phyloP scores from a whole-genome alignment of 306 rosid species.

The Sophora flavescens region DNA sequence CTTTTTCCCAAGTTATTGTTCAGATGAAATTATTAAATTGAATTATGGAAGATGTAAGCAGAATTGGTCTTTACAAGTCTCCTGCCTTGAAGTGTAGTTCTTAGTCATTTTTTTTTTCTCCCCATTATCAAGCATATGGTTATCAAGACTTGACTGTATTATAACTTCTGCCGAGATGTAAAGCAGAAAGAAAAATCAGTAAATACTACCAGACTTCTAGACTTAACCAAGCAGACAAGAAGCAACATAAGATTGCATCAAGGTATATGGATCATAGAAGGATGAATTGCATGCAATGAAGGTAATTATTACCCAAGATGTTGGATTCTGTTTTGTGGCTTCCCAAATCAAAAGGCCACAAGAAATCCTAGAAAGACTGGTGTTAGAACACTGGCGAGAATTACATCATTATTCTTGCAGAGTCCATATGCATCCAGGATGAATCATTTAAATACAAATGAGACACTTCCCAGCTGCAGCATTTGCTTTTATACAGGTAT shows the following conservation, averaged over 20 bases:
- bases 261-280: neutral
- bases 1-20: slow-evolving; percentile 45
- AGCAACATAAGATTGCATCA: neutral
- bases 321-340: neutral
- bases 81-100: slow-evolving; percentile 12
- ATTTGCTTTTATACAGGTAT: too few species aligned
- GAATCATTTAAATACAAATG: too few species aligned
- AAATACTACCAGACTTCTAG: slow-evolving; percentile 1
- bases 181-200: neutral
- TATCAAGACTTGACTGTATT: too few species aligned
- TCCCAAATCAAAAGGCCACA: neutral
- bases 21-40: slow-evolving; percentile 40
- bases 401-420: too few species aligned
- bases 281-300: neutral
- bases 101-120: neutral
- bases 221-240: neutral
- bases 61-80: slow-evolving; percentile 8
- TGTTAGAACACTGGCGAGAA: too few species aligned
- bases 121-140: too few species aligned
- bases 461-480: too few species aligned
- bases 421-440: neutral
- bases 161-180: neutral
- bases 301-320: neutral
- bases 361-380: too few species aligned
- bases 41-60: slow-evolving; percentile 33